Base-by-base conservation (phyloP, 352 stramenopile genomes). In the Phytopythium oedochilum region DNA sequence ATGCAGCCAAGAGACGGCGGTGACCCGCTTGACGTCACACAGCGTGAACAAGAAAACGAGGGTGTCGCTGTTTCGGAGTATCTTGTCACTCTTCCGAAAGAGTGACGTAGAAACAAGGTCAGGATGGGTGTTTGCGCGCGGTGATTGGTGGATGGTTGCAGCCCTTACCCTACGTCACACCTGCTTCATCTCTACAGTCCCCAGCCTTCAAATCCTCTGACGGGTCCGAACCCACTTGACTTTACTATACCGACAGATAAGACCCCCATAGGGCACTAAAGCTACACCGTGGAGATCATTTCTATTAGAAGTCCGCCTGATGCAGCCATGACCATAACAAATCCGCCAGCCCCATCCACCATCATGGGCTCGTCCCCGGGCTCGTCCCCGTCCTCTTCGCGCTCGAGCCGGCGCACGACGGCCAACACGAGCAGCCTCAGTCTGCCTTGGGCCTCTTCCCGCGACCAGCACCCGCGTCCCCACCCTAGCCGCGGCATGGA, bases 371-470 rank as follows among this genome's bases (percentile, higher is more conserved):
- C 14, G 12, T 40, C 23, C 15, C 34, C 26, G 5, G 4, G 18
- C 8, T 4, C 34, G 15, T 46, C 49, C 3, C 4, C 49, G 3
- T 18, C 34, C 22, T 55, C 49, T 3, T 35, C 49, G 22, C 49
- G 49, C 49, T 55, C 49, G 20, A 46, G 34, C 36, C 34, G 34
- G 23, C 35, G 49, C 31, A 55, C 49, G 20, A 55, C 49, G 9
- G 49, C 34, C 22, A n/a, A 55, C 49, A 55, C 49, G 32, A 45
- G 32, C 31, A 55, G 49, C 35, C 25, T 29, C 49, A 31, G 35
- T 26, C 32, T 43, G 2, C 32, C 26, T 38, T 39, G 17, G 9
- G n/a, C 42, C 28, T 25, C 9, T 18, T 2, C 28, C 11, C 45
- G 4, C 11, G 18, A 36, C 35, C 49, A 20, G 23, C 38, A n/a